Evolutionary conservation across 306 rosid genomes (phyloP).

Genomic region (Corylus americana): DNA sequence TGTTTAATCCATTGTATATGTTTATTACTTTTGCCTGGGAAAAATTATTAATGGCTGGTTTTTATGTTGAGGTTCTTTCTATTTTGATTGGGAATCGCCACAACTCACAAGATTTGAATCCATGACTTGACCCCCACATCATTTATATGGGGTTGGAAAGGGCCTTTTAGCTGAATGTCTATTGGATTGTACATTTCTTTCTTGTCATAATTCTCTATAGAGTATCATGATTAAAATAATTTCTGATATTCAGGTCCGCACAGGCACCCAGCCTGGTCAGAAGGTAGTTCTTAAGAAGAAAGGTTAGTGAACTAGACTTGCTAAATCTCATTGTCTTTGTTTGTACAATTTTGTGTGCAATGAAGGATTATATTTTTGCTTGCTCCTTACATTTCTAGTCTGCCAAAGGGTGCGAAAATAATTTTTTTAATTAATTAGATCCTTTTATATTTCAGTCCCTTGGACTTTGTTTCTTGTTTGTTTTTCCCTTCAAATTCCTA

Average conservation of each 20-base stretch:
- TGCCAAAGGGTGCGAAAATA: not conserved
- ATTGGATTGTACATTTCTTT: not conserved
- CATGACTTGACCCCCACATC: not conserved
- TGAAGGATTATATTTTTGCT: not conserved
- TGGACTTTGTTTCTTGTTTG: not conserved
- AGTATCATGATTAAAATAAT: not conserved
- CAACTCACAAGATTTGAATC: not conserved
- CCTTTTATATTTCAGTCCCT: not conserved
- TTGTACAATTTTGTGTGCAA: not conserved
- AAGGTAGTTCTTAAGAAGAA: conserved; percentile 93
- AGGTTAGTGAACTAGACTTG: conserved; percentile 49
- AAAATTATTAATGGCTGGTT: conserved; percentile 10
- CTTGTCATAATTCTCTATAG: not conserved
- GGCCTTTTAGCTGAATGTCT: not conserved
- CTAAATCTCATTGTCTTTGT: not conserved
- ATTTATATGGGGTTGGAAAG: not conserved
- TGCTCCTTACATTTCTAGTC: not conserved
- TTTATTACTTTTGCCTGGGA: conserved; percentile 7
- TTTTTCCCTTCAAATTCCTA: too few species aligned
- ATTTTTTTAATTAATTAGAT: not conserved
- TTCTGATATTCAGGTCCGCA: conserved; percentile 63
- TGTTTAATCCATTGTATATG: conserved; percentile 25
- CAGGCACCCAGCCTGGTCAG: conserved; percentile 87
- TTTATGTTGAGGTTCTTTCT: not conserved
- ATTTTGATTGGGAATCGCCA: not conserved